Conservation (phyloP, 2,329 filamentous ascomycete species). For the Zarea fungicola region DNA sequence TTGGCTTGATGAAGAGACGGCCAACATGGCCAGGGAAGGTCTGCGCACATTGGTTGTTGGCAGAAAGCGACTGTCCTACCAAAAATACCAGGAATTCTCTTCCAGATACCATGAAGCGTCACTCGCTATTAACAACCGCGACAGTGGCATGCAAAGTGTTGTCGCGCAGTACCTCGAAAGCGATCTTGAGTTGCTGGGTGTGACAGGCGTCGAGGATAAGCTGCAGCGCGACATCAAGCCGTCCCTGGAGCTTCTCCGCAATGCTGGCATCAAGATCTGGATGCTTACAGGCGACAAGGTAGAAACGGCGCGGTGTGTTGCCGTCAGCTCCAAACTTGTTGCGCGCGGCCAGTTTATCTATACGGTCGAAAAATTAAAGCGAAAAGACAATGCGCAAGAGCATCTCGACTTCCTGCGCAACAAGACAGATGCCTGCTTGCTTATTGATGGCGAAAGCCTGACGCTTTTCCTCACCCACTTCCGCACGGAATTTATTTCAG, state of each 20-base stretch:
- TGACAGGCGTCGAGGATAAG: conserved; percentile 96
- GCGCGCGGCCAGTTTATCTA: conserved; percentile 93
- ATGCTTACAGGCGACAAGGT: conserved; percentile 99
- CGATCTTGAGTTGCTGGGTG: conserved; percentile 88
- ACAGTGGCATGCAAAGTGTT: conserved; percentile 73
- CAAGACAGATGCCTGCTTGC: conserved; percentile 79
- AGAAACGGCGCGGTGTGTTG: conserved; percentile 93
- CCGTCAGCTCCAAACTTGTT: conserved; percentile 90
- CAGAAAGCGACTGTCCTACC: conserved; percentile 73
- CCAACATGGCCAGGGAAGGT: conserved; percentile 98
- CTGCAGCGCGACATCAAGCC: conserved; percentile 94
- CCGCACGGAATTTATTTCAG: conserved; percentile 76
- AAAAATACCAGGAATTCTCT: conserved; percentile 79
- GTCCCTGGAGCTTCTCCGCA: conserved; percentile 87
- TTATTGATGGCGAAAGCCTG: conserved; percentile 92
- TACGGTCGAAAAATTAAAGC: conserved; percentile 79
- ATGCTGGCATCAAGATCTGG: conserved; percentile 98
- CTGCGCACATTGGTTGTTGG: conserved; percentile 91
- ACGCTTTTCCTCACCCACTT: conserved; percentile 78
- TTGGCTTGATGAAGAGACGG: conserved; percentile 97
- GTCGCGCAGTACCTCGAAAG: conserved; percentile 77
- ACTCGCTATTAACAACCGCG: conserved; percentile 71
- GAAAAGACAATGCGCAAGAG: conserved; percentile 79
- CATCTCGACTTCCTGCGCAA: conserved; percentile 82
- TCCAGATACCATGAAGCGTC: conserved; percentile 72